Evolutionary conservation across 2,329 filamentous ascomycete species (phyloP).

Genomic region (Aspergillus sp.): DNA sequence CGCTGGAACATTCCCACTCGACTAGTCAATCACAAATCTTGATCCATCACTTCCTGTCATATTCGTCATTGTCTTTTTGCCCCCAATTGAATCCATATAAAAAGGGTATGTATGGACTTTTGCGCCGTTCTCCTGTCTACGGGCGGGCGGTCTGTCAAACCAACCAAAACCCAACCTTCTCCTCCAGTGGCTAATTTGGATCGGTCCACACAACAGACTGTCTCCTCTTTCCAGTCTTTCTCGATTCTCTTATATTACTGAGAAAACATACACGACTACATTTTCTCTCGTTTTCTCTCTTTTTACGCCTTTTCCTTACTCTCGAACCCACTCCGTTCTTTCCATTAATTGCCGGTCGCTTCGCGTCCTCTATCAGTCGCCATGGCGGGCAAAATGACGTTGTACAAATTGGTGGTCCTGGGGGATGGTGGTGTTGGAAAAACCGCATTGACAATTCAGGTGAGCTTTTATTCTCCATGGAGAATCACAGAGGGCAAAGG

Average conservation of each 20-base stretch:
- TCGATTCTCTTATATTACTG: not conserved
- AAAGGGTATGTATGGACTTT: no score
- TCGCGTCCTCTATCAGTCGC: constrained; percentile 3
- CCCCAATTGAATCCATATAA: no score
- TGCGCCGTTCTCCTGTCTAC: no score
- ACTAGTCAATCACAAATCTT: no score
- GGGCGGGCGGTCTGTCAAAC: no score
- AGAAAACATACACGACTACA: no score
- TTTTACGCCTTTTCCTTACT: not conserved
- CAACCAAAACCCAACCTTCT: no score
- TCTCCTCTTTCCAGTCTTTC: not conserved
- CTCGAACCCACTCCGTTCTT: not conserved
- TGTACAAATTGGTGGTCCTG: constrained; percentile 93
- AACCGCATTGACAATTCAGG: constrained; percentile 84
- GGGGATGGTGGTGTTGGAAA: constrained; percentile 93
- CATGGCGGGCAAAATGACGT: constrained; percentile 90
- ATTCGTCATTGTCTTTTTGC: no score
- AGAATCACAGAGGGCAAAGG: not conserved
- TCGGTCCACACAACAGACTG: not conserved
- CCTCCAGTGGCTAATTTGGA: no score
- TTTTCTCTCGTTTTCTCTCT: not conserved
- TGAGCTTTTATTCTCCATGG: constrained; percentile 19
- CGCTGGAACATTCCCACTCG: no score
- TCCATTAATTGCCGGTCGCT: not conserved
- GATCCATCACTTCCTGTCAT: no score